Base-by-base conservation (phyloP, 2,329 filamentous ascomycete species). In the Orbilia blumenaviensis region DNA sequence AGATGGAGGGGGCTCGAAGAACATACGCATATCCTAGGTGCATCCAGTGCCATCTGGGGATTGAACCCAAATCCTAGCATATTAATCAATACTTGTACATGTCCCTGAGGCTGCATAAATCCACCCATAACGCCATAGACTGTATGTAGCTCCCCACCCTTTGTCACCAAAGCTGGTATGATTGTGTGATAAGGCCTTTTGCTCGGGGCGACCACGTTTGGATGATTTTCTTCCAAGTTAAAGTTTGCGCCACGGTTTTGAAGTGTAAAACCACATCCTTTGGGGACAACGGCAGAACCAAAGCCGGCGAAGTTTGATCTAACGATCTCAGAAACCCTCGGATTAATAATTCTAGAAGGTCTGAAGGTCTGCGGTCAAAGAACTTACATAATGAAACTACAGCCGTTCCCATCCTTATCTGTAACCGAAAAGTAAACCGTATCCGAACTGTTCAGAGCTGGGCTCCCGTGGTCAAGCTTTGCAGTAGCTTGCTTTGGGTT, bases 131-230 rank as follows among this genome's bases (percentile, higher is more conserved):
- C 94, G 63, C 95, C 95, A 80, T 94, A 97, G 0, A 96, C 91
- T 10, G 48, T 66, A 29, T 73, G 62, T 12, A 64, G 18, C 16
- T 71, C 74, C 12, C 56, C 72, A 16, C 61, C 82, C 79, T 95
- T 93, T 0, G 95, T 98, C 16, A 94, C 89, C 82, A 98, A 87
- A 0, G 92, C 94, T 0, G 95, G 94, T 80, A 99, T 99, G 82
- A 99, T 98, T 64, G 95, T 99, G 83, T 98, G 95, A 83, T 98
- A 99, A 0, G 95, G 95, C 50, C 95, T 84, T 85, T 98, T 98
- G 34, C 89, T 86, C 0, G 93, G 92, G 6, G 88, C 92, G 12
- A 96, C 86, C 18, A 86, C 87, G 81, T 98, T 98, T 0, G 79
- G 79, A 0, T 94, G 93, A 81, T 97, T 94, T 0, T 84, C 84